These are phyloP conservation scores for Penicillium simplicissimum DNA, from an alignment of 495 filamentous ascomycete genomes.

Conservation along the genomic window DNA sequence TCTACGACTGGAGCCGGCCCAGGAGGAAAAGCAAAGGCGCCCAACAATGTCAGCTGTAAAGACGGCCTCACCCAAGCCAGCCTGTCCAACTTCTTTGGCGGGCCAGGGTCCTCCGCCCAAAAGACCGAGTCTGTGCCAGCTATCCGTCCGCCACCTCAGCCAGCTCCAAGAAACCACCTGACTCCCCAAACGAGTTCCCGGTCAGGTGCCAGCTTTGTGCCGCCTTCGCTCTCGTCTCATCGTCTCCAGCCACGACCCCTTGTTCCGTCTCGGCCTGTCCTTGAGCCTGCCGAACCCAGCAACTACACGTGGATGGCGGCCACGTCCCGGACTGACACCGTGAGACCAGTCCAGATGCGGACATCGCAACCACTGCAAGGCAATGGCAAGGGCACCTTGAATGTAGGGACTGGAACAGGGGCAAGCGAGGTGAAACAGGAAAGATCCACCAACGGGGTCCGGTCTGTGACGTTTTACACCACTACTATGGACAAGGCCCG, in stretches of 20 bases:
- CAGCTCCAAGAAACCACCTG: slow-evolving; percentile 17
- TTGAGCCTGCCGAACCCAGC: slow-evolving; percentile 39
- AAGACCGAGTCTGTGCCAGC: slow-evolving; percentile 18
- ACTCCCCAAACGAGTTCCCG: slow-evolving; percentile 9
- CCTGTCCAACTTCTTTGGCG: slow-evolving; percentile 43
- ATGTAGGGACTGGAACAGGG: slow-evolving; percentile 19
- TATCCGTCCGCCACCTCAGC: slow-evolving; percentile 16
- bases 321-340: slow-evolving; percentile 23
- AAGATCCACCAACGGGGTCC: slow-evolving; percentile 25
- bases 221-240: slow-evolving; percentile 32
- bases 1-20: slow-evolving; percentile 7
- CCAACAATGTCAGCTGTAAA: slow-evolving; percentile 22
- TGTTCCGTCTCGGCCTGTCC: slow-evolving; percentile 38
- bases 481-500: slow-evolving; percentile 52
- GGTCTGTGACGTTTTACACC: slow-evolving; percentile 52
- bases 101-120: slow-evolving; percentile 20
- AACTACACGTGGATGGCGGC: slow-evolving; percentile 46
- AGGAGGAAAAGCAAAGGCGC: slow-evolving; percentile 23
- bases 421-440: slow-evolving; percentile 29
- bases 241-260: slow-evolving; percentile 42
- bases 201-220: slow-evolving; percentile 18
- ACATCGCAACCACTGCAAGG: slow-evolving; percentile 16
- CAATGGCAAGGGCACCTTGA: slow-evolving; percentile 6
- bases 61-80: slow-evolving; percentile 40
- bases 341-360: slow-evolving; percentile 27